Base-by-base conservation (phyloP, 2,329 filamentous ascomycete species). In the Sarocladiaceae sp. region DNA sequence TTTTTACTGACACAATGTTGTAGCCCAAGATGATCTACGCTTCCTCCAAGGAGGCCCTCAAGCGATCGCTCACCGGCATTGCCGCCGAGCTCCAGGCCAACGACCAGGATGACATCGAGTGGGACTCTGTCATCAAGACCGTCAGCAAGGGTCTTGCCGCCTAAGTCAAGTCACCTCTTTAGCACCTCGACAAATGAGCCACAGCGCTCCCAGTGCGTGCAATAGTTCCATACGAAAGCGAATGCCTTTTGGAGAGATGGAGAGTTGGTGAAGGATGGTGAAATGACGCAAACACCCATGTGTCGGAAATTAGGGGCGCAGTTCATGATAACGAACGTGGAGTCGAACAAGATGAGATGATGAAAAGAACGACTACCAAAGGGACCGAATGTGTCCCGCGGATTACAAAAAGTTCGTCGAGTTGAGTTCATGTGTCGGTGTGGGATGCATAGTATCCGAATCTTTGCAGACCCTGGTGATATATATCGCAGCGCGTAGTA, bases 11-110 rank as follows among this genome's bases (percentile, higher is more conserved):
- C 39, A 56, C 58, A 53, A 39, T 59, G 17, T 29, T 42, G 53
- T 60, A 91, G 88, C 80, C 86, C 72, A 91, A 91, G 80, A 94
- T 94, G 89, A 80, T 91, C 71, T 94, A 93, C 79, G 87, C 88
- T 63, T 88, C 89, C 50, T 94, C 89, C 72, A 94, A 93, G 78
- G 87, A 92, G 64, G 86, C 87, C 55, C 80, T 94, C 61, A 93
- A 91, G 82, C 85, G 86, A 71, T 72, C 87, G 49, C 81, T 94
- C 58, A 88, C 82, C 66, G 88, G 88, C 58, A 75, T 93, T 62
- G 86, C 86, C 56, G 74, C 77, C 62, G 88, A 93, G 69, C 79
- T 92, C 63, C 88, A 94, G 78, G 88, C 88, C 76, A 92, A 92
- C 76, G 88, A 93, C 71, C 72, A 75, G 60, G 87, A 90, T 70